phyloP scores from a whole-genome alignment of 2,329 filamentous ascomycete genomes.

The Phialocephala subalpina region DNA sequence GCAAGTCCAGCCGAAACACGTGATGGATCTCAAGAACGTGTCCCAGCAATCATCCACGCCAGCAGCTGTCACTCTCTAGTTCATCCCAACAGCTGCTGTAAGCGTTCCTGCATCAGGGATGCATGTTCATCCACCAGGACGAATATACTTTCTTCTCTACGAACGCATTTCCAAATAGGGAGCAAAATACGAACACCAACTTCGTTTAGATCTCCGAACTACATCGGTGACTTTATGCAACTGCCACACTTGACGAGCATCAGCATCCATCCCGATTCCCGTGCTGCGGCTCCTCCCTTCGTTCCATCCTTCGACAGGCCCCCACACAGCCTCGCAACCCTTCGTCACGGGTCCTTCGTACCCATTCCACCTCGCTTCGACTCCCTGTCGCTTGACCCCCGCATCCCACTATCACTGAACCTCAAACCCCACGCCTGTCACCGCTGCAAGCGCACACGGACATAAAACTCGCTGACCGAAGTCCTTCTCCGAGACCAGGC shows the following conservation, averaged over 20 bases:
- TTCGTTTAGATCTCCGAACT: not conserved
- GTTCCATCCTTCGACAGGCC: conserved; percentile 4
- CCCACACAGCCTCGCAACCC: not conserved
- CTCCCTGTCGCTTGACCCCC: not conserved
- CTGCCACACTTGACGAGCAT: not conserved
- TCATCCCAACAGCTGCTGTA: not conserved
- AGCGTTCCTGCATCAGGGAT: not conserved
- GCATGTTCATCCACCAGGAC: not conserved
- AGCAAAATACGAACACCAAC: not conserved
- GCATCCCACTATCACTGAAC: not conserved
- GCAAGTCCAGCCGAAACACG: not conserved
- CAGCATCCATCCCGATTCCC: not conserved
- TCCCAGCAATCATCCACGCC: not conserved
- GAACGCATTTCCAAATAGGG: not conserved
- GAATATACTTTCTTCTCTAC: not conserved
- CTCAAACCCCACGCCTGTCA: not conserved
- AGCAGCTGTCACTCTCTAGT: not conserved
- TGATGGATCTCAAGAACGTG: not conserved
- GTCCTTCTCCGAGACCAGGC: not conserved
- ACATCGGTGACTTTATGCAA: not conserved
- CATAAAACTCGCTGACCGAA: not conserved
- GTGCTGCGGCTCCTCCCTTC: conserved; percentile 6
- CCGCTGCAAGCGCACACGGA: not conserved
- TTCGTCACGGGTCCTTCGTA: not conserved
- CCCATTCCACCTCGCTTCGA: too few species aligned